A percentile compares a stretch with the other conserved stretches of the same genome.
phyloP scores from a whole-genome alignment of 2,329 filamentous ascomycete genomes.

The Fusarium chlamydosporum region DNA sequence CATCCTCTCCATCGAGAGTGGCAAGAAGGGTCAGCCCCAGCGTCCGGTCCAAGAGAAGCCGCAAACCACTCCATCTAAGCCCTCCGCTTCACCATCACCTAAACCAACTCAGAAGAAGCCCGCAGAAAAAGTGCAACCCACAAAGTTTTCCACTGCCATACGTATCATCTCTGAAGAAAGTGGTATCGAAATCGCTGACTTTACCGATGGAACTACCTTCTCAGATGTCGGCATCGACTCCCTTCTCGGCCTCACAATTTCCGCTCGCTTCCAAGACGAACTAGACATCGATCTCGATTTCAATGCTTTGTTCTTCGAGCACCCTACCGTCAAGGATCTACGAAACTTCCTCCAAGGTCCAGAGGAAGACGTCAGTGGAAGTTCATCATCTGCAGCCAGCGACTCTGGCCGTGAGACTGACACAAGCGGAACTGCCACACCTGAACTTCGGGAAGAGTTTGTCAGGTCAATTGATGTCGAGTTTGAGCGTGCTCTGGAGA shows the following conservation, averaged over 20 bases:
- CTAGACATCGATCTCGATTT: constrained; percentile 68
- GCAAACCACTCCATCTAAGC: neutral
- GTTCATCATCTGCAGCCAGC: constrained; percentile 25
- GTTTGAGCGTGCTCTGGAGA: constrained; percentile 37
- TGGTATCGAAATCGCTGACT: constrained; percentile 55
- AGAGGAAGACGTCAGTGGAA: constrained; percentile 22
- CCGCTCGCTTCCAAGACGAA: constrained; percentile 70
- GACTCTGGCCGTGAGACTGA: constrained; percentile 21
- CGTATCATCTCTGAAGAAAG: constrained; percentile 44
- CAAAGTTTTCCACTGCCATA: constrained; percentile 23
- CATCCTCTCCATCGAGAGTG: constrained; percentile 36
- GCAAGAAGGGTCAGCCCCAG: constrained; percentile 35
- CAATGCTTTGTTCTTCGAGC: constrained; percentile 65
- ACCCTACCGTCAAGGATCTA: constrained; percentile 68
- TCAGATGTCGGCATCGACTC: constrained; percentile 72
- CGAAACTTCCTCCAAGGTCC: constrained; percentile 53
- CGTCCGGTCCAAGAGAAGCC: constrained; percentile 14
- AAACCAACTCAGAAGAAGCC: neutral
- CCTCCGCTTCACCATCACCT: fast-evolving
- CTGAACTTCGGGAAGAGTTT: constrained; percentile 23
- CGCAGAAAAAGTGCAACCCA: neutral
- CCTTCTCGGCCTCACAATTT: constrained; percentile 71
- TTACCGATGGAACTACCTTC: constrained; percentile 70
- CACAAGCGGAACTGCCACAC: constrained; percentile 18
- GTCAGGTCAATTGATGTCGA: constrained; percentile 13